A percentile compares a stretch with the other conserved stretches of the same genome.
These are phyloP conservation scores for Suillus alpinus DNA, from an alignment of 768 basidiomycete species.

Conservation along the genomic window DNA sequence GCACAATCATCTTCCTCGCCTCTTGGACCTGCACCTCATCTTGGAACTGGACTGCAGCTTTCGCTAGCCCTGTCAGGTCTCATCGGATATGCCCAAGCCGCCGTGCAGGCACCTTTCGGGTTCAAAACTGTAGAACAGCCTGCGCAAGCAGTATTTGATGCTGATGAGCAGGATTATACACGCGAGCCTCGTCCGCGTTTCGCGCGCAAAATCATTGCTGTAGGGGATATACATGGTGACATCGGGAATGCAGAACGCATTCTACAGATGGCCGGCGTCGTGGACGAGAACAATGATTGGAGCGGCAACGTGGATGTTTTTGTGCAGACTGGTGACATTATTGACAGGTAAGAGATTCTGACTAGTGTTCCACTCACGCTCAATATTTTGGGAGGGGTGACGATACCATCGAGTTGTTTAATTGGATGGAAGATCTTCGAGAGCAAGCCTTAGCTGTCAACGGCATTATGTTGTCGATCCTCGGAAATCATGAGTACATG, in stretches of 20 bases:
- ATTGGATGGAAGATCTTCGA: slow-evolving; percentile 81
- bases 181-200: slow-evolving; percentile 30
- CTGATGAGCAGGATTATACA: background rate
- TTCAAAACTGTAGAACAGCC: slow-evolving; percentile 10
- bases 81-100: slow-evolving; percentile 23
- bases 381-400: slow-evolving; percentile 56
- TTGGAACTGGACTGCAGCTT: slow-evolving; percentile 20
- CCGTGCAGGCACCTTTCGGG: slow-evolving; percentile 19
- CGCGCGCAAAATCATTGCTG: slow-evolving; percentile 67
- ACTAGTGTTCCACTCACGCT: slow-evolving; percentile 7
- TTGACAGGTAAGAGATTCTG: slow-evolving; percentile 64
- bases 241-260: slow-evolving; percentile 75
- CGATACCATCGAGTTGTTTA: slow-evolving; percentile 84
- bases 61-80: slow-evolving; percentile 25
- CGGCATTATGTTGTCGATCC: slow-evolving; percentile 69
- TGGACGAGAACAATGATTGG: slow-evolving; percentile 75
- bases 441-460: slow-evolving; percentile 66
- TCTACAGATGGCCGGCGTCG: slow-evolving; percentile 75
- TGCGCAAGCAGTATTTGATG: slow-evolving; percentile 6
- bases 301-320: slow-evolving; percentile 79
- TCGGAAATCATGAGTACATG: slow-evolving; percentile 98
- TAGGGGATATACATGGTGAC: slow-evolving; percentile 94
- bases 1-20: slow-evolving; percentile 29
- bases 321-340: slow-evolving; percentile 95
- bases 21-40: slow-evolving; percentile 30